Base-by-base conservation (phyloP, 2,329 filamentous ascomycete genomes). In the Fusarium miscanthi region DNA sequence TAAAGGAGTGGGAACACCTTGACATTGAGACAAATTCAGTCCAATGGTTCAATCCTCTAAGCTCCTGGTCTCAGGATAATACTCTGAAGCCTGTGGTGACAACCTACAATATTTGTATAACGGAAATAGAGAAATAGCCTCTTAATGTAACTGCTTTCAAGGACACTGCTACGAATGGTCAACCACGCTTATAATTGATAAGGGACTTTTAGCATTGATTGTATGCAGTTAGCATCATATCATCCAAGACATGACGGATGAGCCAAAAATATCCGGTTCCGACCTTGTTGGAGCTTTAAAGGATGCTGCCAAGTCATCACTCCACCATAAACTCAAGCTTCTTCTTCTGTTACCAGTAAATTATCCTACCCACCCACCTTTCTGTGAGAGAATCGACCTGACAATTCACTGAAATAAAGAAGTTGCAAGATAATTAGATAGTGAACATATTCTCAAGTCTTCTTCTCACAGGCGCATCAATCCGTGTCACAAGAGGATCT, bases 311-410 rank as follows among this genome's bases (percentile, higher is more conserved):
- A 40, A n/a, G 49, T 53, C 33, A 40, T 30, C 49, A 53, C 33
- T 53, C 49, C 49, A 53, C 49, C 19, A 53, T 5, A 5, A 38
- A 53, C 3, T 53, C 49, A 13, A 53, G 14, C 49, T 53, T 53
- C 33, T 40, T 53, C 33, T 27, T 27, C 25, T 30, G 10, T n/a
- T 13, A 10, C 5, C 33, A 17, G 13, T 17, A 27, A n/a, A 13
- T 40, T 7, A n/a, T 17, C 33, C 19, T 40, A 2, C 8, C 25
- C 33, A n/a, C 23, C 33, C 33, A 53, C 23, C 33, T 1, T 27
- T 27, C 12, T 6, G 2, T 49, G 4, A 21, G 33, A 9, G 33
- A n/a, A 2, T 2, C 27, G 31, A 6, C 14, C n/a, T 52, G 10
- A 1, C 33, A 21, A 7, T 25, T 3, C 12, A 17, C 3, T 12